Evolutionary conservation across 208 protist species (phyloP).

Genomic region (Crithidia brevicula): DNA sequence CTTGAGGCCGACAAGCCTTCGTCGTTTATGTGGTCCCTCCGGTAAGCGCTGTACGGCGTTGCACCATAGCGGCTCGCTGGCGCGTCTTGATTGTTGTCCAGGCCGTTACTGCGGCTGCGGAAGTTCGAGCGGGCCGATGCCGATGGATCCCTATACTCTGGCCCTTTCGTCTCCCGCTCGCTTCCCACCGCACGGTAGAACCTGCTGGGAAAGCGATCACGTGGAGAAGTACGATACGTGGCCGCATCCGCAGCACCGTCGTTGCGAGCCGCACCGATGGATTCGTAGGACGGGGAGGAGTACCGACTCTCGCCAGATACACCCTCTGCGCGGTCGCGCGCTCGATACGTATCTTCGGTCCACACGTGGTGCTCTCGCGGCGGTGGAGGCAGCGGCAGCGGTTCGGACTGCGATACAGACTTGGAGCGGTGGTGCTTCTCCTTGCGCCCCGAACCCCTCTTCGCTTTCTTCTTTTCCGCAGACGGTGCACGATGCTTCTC

Average conservation of each 20-base stretch:
- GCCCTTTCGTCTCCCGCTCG: too few relatives aligned
- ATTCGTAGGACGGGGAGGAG: conserved; percentile 5
- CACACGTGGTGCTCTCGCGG: background rate
- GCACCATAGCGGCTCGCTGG: background rate
- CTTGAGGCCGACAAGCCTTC: background rate
- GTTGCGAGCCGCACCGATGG: conserved; percentile 4
- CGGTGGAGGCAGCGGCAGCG: conserved; percentile 4
- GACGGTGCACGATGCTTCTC: conserved; percentile 4
- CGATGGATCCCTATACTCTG: background rate
- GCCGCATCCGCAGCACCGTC: too few relatives aligned
- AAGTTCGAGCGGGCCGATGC: background rate
- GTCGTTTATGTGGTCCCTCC: background rate
- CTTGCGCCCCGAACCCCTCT: conserved; percentile 19
- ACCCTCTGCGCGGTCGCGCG: background rate
- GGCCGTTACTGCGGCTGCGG: conserved; percentile 8
- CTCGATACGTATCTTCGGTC: background rate
- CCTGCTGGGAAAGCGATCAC: too few relatives aligned
- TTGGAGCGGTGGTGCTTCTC: conserved; percentile 4
- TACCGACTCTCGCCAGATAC: conserved; percentile 1
- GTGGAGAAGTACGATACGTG: too few relatives aligned
- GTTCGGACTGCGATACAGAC: conserved; percentile 1
- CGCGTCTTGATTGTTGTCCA: conserved; percentile 3
- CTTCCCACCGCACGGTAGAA: background rate
- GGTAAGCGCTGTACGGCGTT: background rate
- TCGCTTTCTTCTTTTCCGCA: conserved; percentile 9